A percentile compares a stretch with the other conserved stretches of the same genome.
Conservation (phyloP, 2,329 filamentous ascomycete genomes). For the Claviceps sp. region DNA sequence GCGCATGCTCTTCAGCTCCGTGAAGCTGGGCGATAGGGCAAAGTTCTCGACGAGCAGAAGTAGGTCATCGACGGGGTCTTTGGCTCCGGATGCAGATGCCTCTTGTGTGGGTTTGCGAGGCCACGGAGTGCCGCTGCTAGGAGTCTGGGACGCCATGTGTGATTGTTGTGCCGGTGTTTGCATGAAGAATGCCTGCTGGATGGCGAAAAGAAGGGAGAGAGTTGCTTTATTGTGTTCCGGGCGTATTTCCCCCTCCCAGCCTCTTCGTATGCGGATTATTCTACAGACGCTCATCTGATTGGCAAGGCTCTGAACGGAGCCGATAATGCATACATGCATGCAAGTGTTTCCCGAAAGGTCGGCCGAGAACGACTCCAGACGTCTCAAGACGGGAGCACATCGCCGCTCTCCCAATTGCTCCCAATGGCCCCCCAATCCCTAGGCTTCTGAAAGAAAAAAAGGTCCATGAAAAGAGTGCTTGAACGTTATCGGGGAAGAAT, state of each 20-base stretch:
- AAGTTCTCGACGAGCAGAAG: neutral
- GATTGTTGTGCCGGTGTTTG: neutral
- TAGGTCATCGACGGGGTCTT: constrained; percentile 3
- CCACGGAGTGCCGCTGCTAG: neutral
- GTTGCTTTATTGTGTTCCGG: neutral
- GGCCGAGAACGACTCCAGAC: neutral
- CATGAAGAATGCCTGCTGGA: neutral
- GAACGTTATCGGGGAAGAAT: too few relatives aligned
- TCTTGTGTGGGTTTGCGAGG: too few relatives aligned
- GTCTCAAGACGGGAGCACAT: too few relatives aligned
- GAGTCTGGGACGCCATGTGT: neutral
- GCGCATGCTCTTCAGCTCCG: neutral
- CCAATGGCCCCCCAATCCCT: neutral
- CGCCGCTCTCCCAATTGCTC: too few relatives aligned
- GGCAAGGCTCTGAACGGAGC: neutral
- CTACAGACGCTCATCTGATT: too few relatives aligned
- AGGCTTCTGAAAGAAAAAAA: neutral
- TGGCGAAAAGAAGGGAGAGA: neutral
- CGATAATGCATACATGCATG: neutral
- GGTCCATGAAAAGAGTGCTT: neutral
- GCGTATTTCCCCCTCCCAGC: neutral
- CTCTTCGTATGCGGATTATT: neutral
- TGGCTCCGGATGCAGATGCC: neutral
- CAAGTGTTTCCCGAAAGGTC: neutral
- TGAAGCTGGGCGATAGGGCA: neutral